These are phyloP conservation scores for Jaminaea rosea DNA, from an alignment of 1,284 basidiomycete genomes.

Conservation along the genomic window DNA sequence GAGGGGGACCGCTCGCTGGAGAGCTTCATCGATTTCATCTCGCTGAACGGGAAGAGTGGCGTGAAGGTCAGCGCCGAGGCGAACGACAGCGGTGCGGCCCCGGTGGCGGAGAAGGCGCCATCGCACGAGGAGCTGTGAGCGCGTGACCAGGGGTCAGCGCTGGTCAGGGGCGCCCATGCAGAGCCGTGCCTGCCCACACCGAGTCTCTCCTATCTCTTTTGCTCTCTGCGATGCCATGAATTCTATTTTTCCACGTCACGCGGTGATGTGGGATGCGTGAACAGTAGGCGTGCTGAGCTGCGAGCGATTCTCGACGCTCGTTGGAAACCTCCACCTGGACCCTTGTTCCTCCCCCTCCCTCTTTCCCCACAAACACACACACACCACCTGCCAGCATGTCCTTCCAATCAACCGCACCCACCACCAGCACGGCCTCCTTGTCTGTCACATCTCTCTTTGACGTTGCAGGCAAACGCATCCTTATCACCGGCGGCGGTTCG, in stretches of 20 bases:
- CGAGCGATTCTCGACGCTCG: no score
- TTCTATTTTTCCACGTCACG: no score
- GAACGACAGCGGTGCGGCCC: neutral
- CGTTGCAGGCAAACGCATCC: constrained; percentile 9
- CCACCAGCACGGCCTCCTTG: neutral
- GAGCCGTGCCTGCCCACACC: no score
- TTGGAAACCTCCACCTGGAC: no score
- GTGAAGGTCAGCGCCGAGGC: constrained; percentile 30
- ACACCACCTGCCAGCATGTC: neutral
- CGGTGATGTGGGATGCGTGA: no score
- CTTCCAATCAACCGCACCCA: no score
- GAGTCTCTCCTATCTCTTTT: no score
- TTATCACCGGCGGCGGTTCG: constrained; percentile 21
- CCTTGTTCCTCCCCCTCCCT: no score
- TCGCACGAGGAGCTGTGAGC: constrained; percentile 2
- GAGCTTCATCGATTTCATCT: constrained; percentile 42
- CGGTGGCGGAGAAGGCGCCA: neutral
- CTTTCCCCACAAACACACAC: no score
- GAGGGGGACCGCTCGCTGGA: constrained; percentile 44
- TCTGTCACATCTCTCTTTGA: constrained; percentile 3
- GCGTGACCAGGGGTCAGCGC: neutral
- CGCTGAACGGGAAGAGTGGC: constrained; percentile 40
- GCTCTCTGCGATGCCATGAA: no score
- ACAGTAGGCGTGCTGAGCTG: no score
- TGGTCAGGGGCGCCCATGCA: neutral